Evolutionary conservation across 441 rosid genomes (phyloP).

Genomic region (Syzygium malaccense): DNA sequence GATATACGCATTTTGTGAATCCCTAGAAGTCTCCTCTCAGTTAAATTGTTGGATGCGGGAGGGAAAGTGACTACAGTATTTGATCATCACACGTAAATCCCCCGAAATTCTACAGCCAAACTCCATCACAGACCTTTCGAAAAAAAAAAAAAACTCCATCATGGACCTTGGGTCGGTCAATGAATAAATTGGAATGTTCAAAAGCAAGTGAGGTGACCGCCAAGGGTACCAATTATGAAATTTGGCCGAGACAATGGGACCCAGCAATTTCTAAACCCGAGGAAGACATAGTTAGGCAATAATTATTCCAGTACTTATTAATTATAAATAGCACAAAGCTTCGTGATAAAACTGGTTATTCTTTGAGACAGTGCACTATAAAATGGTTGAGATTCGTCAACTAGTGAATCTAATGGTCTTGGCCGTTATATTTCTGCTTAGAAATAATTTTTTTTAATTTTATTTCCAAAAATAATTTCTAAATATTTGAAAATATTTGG

Average conservation of each 20-base stretch:
- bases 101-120: background rate
- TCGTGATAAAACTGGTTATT: rapidly evolving
- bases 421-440: background rate
- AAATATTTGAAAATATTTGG: too few species aligned
- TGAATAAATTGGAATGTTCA: background rate
- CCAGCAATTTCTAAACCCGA: background rate
- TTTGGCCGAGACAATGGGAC: background rate
- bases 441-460: too few species aligned
- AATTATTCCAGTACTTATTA: background rate
- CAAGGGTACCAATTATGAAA: background rate
- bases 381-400: rapidly evolving
- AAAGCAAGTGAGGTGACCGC: background rate
- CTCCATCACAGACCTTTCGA: background rate
- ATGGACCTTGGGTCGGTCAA: too few species aligned
- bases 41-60: too few species aligned
- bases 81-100: rapidly evolving
- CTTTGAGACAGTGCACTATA: rapidly evolving
- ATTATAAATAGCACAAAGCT: background rate
- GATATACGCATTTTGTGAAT: too few species aligned
- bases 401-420: rapidly evolving
- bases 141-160: too few species aligned
- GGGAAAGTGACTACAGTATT: background rate
- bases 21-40: too few species aligned
- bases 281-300: background rate
- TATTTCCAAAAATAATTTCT: too few species aligned